phyloP scores from a whole-genome alignment of 2,329 filamentous ascomycete genomes.

The Talaromyces sp. region DNA sequence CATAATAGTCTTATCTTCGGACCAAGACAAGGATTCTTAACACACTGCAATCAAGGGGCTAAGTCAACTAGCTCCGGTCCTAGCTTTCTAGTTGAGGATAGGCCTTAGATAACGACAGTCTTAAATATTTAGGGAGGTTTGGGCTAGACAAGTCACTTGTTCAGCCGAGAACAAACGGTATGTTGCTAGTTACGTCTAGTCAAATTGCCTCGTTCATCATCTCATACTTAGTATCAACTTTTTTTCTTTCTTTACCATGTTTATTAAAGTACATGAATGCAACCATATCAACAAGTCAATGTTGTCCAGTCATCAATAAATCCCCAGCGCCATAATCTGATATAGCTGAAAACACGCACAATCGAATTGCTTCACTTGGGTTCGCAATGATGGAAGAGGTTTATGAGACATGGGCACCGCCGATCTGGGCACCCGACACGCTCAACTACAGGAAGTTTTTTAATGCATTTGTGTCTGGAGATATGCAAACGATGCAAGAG shows the following conservation, averaged over 20 bases:
- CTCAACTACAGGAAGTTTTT: constrained; percentile 1
- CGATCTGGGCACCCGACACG: constrained; percentile 9
- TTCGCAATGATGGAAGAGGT: background rate
- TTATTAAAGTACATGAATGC: background rate
- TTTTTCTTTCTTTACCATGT: too few relatives aligned
- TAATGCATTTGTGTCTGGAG: constrained; percentile 4
- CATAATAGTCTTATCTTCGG: background rate
- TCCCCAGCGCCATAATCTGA: background rate
- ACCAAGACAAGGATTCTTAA: background rate
- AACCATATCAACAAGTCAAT: background rate
- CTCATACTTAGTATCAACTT: background rate
- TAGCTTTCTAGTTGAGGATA: background rate
- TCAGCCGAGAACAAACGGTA: background rate
- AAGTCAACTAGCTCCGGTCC: background rate
- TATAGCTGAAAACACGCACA: background rate
- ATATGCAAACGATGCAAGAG: constrained; percentile 10
- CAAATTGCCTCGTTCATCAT: background rate
- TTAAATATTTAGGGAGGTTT: too few relatives aligned
- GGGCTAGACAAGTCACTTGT: background rate
- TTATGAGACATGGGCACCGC: background rate
- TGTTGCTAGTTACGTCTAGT: background rate
- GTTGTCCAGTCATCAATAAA: background rate
- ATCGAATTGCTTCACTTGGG: background rate
- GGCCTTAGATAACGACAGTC: too few relatives aligned
- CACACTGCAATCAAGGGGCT: background rate